Evolutionary conservation across 2,329 filamentous ascomycete genomes (phyloP), one percentile per base, ranked within the genome.

Genomic region (Lojkania enalia): DNA sequence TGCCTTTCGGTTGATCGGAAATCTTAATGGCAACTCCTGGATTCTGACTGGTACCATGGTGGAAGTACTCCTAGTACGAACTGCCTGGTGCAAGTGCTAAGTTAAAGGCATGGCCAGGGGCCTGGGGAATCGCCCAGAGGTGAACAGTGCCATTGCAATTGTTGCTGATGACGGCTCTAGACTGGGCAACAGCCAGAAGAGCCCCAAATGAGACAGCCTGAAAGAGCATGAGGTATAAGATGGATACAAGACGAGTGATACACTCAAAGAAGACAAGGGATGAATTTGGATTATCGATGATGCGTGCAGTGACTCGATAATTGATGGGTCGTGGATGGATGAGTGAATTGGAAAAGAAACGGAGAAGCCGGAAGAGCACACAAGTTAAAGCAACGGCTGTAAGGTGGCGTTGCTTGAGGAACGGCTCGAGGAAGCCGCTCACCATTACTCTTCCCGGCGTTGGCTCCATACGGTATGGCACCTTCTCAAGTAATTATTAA

Each of bases 101-200:
- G 30, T 16, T 6, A 16, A 9, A 16, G 9, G 30, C 30, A 15
- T 43, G 39, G 30, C 48, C 51, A 9, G 35, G 15, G 21, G 41
- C 20, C 3, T 44, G 30, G 4, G 59, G 59, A 12, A 63, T 43
- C 12, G 55, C 58, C 58, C 58, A 63, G 33, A 61, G 25, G 39
- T 57, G 60, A 36, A 62, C 46, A 2, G 45, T 42, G 30, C 54
- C 27, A 2, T 37, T 25, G 35, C 61, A 64, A 25, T 54, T 38
- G 47, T 64, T 64, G 46, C 50, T 61, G 54, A 64, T 52, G 19
- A 63, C 55, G 37, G 59, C 59, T 42, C 55, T 58, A 23, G 60
- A 45, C 3, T 57, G 54, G 31, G 43, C 47, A 15, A 61, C 33
- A 42, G 55, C 50, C 39, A 54, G 48, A 14, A 61, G 46, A 29